Percentiles rank a stretch among this genome's conserved stretches.
Evolutionary conservation across 2,329 filamentous ascomycete species (phyloP).

Genomic region (Blastomyces parvus): DNA sequence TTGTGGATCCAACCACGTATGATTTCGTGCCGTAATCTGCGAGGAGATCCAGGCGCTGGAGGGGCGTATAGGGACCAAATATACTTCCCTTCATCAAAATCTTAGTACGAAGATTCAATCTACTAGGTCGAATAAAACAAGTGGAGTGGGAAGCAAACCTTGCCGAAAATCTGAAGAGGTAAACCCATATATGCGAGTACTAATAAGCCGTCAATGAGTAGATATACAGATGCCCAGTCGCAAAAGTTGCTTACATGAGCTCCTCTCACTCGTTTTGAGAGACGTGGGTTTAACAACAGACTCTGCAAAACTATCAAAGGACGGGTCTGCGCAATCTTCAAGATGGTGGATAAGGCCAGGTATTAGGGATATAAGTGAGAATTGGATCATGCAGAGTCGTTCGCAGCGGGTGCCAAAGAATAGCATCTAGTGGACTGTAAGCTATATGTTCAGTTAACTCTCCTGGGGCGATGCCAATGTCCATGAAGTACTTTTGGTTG

Average conservation of each 20-base stretch:
- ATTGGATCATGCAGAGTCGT: constrained; percentile 94
- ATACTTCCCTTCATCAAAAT: constrained; percentile 66
- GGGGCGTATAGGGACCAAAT: constrained; percentile 90
- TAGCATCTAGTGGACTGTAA: constrained; percentile 59
- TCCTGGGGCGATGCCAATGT: background rate
- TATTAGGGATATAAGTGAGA: constrained; percentile 89
- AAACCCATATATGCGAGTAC: constrained; percentile 89
- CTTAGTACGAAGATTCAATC: constrained; percentile 45
- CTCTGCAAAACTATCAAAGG: constrained; percentile 73
- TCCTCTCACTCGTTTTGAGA: constrained; percentile 81
- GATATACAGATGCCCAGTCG: background rate
- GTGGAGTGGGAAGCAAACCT: constrained; percentile 41
- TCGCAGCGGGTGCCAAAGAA: constrained; percentile 98
- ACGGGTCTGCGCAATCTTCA: constrained; percentile 93
- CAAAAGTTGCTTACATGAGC: constrained; percentile 48
- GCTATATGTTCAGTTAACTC: background rate
- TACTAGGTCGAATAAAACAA: background rate
- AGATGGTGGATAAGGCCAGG: constrained; percentile 82
- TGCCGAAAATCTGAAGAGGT: constrained; percentile 89
- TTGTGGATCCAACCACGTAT: constrained; percentile 94
- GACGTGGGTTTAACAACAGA: constrained; percentile 68
- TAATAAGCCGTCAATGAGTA: constrained; percentile 25
- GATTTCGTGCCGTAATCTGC: constrained; percentile 93
- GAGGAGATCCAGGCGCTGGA: constrained; percentile 89
- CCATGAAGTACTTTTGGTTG: constrained; percentile 68